Percentiles rank a stretch among this genome's conserved stretches.
These are phyloP conservation scores for Penicillium crystallinum DNA, from an alignment of 495 filamentous ascomycete species.

Conservation along the genomic window DNA sequence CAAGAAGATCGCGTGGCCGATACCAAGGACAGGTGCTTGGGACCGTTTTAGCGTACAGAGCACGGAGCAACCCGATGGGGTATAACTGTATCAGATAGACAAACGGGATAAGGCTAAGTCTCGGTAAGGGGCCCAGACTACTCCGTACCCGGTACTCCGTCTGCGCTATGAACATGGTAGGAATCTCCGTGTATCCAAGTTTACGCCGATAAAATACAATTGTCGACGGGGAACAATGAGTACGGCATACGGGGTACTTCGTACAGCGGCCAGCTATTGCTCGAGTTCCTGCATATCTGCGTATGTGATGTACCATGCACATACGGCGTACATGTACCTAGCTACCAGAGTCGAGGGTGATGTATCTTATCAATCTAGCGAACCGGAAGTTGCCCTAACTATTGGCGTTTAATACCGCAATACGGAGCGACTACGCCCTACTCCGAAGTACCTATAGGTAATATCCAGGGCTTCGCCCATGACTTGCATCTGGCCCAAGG, in stretches of 20 bases:
- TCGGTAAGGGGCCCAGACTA: neutral
- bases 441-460: too few relatives aligned
- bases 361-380: neutral
- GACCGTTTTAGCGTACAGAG: neutral
- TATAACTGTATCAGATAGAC: slow-evolving; percentile 17
- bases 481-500: too few relatives aligned
- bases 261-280: too few relatives aligned
- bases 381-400: neutral
- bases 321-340: neutral
- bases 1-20: slow-evolving; percentile 3
- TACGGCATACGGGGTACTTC: too few relatives aligned
- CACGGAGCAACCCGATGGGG: slow-evolving; percentile 8
- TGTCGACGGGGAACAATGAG: too few relatives aligned
- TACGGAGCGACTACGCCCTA: too few relatives aligned
- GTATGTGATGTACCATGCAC: neutral
- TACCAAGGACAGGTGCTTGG: slow-evolving; percentile 2
- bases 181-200: too few relatives aligned
- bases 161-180: too few relatives aligned
- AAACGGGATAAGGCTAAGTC: slow-evolving; percentile 7
- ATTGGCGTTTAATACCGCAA: too few relatives aligned
- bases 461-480: too few relatives aligned
- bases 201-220: too few relatives aligned
- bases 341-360: neutral
- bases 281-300: neutral
- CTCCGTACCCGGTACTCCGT: too few relatives aligned